A percentile compares a stretch with the other conserved stretches of the same genome.
Conservation (phyloP, 2,329 filamentous ascomycete species). For the Trichoderma cornu-damae region DNA sequence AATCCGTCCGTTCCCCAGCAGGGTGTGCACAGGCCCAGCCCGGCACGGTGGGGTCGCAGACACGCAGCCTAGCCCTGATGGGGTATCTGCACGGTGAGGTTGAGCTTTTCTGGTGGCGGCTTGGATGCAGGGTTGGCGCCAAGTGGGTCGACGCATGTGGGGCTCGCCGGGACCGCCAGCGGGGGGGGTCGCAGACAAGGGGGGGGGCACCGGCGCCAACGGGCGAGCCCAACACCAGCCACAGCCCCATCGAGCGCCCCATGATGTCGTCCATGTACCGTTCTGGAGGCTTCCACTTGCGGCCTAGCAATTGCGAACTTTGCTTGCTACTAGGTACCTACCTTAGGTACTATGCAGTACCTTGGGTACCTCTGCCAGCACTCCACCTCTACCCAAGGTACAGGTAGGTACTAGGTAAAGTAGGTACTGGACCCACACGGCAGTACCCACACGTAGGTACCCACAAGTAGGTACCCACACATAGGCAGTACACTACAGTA, state of each 20-base stretch:
- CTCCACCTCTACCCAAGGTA: too few species aligned
- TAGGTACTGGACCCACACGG: too few species aligned
- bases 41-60: constrained; percentile 10
- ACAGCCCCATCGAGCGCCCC: constrained; percentile 5
- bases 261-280: background rate
- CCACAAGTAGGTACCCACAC: too few species aligned
- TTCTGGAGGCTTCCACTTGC: background rate
- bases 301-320: too few species aligned
- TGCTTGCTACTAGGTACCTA: too few species aligned
- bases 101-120: background rate
- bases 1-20: constrained; percentile 11
- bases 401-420: too few species aligned
- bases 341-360: too few species aligned
- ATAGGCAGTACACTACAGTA: too few species aligned
- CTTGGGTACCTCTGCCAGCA: too few species aligned
- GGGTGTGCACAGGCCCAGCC: constrained; percentile 13
- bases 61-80: constrained; percentile 6
- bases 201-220: background rate
- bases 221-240: constrained; percentile 11
- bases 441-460: too few species aligned
- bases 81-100: background rate
- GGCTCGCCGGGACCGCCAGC: background rate
- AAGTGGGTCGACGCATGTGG: constrained; percentile 1
- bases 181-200: background rate
- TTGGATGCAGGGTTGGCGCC: background rate